Conservation (phyloP, 164 flowering plant genomes). For the Liquidambar formosana region DNA sequence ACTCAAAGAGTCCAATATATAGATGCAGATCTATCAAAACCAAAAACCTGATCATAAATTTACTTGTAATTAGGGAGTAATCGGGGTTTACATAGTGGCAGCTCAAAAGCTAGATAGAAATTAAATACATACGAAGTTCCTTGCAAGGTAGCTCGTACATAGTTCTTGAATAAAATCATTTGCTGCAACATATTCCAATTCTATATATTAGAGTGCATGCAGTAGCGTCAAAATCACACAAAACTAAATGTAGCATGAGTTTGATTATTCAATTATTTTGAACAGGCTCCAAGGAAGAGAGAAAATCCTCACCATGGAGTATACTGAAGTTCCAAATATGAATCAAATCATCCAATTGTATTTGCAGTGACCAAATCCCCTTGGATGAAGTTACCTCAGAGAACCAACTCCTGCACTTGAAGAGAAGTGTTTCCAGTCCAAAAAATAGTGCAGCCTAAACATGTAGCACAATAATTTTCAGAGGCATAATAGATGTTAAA, state of each 20-base stretch:
- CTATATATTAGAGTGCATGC: slow-evolving; percentile 29
- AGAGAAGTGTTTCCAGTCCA: slow-evolving; percentile 58
- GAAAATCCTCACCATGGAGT: slow-evolving; percentile 49
- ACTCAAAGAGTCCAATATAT: not conserved
- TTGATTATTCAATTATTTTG: not conserved
- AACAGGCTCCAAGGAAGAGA: not conserved
- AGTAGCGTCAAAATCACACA: not conserved
- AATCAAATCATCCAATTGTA: slow-evolving; percentile 44
- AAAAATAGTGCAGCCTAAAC: slow-evolving; percentile 69
- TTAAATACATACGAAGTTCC: slow-evolving; percentile 67
- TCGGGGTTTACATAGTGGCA: not conserved
- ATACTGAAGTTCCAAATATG: slow-evolving; percentile 55
- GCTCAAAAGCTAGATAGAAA: not conserved
- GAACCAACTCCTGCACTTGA: slow-evolving; percentile 58
- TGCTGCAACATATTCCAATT: slow-evolving; percentile 52
- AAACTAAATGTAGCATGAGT: slow-evolving; percentile 4
- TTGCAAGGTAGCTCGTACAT: slow-evolving; percentile 63
- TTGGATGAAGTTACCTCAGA: slow-evolving; percentile 24
- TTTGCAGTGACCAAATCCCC: slow-evolving; percentile 17
- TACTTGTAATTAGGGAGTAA: not conserved
- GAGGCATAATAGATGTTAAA: not conserved
- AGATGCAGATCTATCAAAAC: no score
- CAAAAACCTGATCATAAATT: not conserved
- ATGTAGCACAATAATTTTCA: not conserved
- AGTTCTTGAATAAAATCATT: slow-evolving; percentile 47